Evolutionary conservation across 352 stramenopile species (phyloP), one percentile per base, ranked within the genome.

Genomic region (Phytophthora podocarpi): DNA sequence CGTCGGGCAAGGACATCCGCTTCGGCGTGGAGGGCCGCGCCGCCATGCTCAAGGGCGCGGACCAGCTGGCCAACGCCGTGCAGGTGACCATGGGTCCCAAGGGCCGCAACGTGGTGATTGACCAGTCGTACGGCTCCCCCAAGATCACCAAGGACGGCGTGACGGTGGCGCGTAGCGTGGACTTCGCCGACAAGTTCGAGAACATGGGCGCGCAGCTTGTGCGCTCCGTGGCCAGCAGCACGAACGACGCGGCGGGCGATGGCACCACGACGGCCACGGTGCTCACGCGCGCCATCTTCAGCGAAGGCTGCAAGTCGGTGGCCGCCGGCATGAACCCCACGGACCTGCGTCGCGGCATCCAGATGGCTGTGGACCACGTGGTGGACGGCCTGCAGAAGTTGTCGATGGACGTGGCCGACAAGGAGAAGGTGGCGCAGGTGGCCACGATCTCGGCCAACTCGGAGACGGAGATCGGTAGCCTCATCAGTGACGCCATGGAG

Each of bases 321-420:
- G 98, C 98, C 2, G 98, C 98, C 32, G 98, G 98, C 49, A 98
- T 99, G 93, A 99, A 99, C 87, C 98, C 98, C n/a, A 98, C 98
- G 64, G 98, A 99, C 83, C 76, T 99, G 63, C 85, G 96, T 58
- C 88, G 97, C 52, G 98, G 98, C 64, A 99, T 99, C 74, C 89
- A 99, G 64, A 87, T 98, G 76, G 98, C 98, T 21, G 97, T 99
- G 20, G 95, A 99, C 82, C 82, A 93, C 48, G 96, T 99, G 15
- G 90, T 99, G 11, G 81, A 93, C 18, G 97, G 98, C 37, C 79
- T 99, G 16, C 83, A 86, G 48, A 90, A 98, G 72, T 97, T 99
- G 59, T 98, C 93, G 67, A 93, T 97, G 70, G 89, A 98, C 46
- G 99, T 99, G 76, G 97, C 97, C 35, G 96, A 97, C 59, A 99